Conservation (phyloP, 2,329 filamentous ascomycete species). For the Chaetomiaceae sp. region DNA sequence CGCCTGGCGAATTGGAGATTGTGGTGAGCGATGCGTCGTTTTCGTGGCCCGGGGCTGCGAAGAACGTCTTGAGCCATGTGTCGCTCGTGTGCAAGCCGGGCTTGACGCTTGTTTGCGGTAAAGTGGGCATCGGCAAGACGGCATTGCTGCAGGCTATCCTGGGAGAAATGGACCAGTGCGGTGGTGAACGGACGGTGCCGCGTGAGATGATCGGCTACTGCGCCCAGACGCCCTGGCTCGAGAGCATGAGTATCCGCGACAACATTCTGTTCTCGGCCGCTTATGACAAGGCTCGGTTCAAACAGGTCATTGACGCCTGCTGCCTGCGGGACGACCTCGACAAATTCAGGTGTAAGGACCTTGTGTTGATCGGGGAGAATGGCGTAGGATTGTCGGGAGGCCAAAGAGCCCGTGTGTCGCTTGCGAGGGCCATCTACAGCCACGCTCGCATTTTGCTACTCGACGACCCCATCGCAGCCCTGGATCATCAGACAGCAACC, state of each 20-base stretch:
- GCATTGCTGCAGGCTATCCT: conserved; percentile 56
- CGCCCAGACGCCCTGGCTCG: conserved; percentile 60
- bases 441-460: conserved; percentile 53
- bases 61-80: conserved; percentile 47
- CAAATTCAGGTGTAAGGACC: conserved; percentile 53
- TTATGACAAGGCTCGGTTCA: conserved; percentile 53
- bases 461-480: conserved; percentile 59
- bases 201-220: conserved; percentile 51
- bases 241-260: conserved; percentile 61
- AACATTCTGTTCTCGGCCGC: conserved; percentile 60
- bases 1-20: conserved; percentile 37
- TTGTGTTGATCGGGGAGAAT: conserved; percentile 57
- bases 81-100: conserved; percentile 45
- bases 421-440: conserved; percentile 61
- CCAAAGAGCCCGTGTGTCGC: conserved; percentile 58
- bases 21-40: conserved; percentile 65
- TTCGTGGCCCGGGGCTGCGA: conserved; percentile 67
- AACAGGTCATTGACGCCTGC: conserved; percentile 57
- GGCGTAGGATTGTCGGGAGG: conserved; percentile 61
- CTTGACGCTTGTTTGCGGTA: conserved; percentile 54
- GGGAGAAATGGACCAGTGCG: conserved; percentile 62
- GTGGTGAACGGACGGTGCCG: conserved; percentile 45
- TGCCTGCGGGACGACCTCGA: conserved; percentile 53
- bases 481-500: conserved; percentile 59
- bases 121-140: conserved; percentile 59